Evolutionary conservation across 129 eudicot genomes (phyloP), one percentile per base, ranked within the genome.

Genomic region (Tagetes erecta): DNA sequence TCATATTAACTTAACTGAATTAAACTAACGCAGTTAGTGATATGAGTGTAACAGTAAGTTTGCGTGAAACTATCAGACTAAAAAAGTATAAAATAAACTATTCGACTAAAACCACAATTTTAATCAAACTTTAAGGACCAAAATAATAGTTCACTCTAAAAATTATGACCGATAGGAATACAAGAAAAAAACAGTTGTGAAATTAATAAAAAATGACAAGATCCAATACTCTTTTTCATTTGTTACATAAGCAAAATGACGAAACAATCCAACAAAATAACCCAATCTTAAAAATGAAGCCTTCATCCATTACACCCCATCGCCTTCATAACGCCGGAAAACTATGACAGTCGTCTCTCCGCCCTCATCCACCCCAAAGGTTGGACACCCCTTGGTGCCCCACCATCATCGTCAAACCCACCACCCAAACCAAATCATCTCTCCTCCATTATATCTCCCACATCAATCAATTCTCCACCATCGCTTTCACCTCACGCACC

Each of bases 361-460:
- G 77, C 65, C 64, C 80, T 84, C 81, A 81, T 93, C 68, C 80
- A 46, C 53, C 89, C 62, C 79, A 83, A 83, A 50, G 84, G 85
- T 10, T 93, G 95, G 95, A 68, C 85, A 6, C 92, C 98, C 6
- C 86, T 90, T 88, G 88, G 88, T 87, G 92, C 84, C 98, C 96
- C 74, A 84, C 95, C 69, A 77, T 92, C 87, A 3, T 86, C 76
- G 86, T 90, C 38, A 81, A 76, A 52, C 75, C 96, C 83, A 92
- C 96, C 58, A 55, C 87, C 35, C 65, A 80, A 45, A 90, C 95
- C 77, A 70, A 82, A 27, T 78, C 92, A 49, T 47, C 86, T 41
- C 72, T 92, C 80, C 91, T 64, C 49, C 88, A 34, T 47, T 77
- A 76, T 41, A 72, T 66, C 68, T 71, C 83, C 41, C 72, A 59